These are phyloP conservation scores for Sherardia arvensis DNA, from an alignment of 257 asterid genomes.

Conservation along the genomic window DNA sequence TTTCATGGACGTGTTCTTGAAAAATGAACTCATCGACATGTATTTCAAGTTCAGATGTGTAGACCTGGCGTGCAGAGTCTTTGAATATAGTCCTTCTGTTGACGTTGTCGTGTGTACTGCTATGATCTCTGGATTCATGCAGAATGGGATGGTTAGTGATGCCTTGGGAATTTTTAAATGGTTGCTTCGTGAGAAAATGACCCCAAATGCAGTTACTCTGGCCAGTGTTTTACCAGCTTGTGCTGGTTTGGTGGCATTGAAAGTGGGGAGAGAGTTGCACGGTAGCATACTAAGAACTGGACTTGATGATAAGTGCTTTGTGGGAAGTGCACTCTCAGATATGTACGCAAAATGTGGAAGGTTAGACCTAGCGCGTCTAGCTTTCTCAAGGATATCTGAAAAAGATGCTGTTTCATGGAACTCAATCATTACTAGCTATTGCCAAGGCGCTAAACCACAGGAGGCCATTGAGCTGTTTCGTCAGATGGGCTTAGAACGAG, in stretches of 20 bases:
- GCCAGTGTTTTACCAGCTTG: slow-evolving; percentile 87
- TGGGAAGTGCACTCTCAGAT: slow-evolving; percentile 71
- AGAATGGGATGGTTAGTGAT: slow-evolving; percentile 58
- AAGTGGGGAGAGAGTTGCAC: slow-evolving; percentile 68
- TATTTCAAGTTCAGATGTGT: slow-evolving; percentile 71
- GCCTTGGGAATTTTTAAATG: slow-evolving; percentile 51
- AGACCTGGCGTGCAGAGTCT: slow-evolving; percentile 46
- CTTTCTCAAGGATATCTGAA: slow-evolving; percentile 42
- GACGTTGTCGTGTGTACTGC: slow-evolving; percentile 73
- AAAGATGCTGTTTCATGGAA: slow-evolving; percentile 81
- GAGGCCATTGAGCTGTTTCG: slow-evolving; percentile 54
- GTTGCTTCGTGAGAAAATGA: slow-evolving; percentile 44
- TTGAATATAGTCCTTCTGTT: slow-evolving; percentile 33
- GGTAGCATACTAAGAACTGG: slow-evolving; percentile 43
- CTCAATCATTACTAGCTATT: slow-evolving; percentile 55
- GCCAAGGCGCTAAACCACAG: slow-evolving; percentile 73
- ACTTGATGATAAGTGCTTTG: slow-evolving; percentile 48
- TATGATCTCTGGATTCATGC: slow-evolving; percentile 74
- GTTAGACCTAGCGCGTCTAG: slow-evolving; percentile 47
- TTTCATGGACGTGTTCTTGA: slow-evolving; percentile 54
- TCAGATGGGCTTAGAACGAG: slow-evolving; percentile 52
- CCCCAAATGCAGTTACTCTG: slow-evolving; percentile 76
- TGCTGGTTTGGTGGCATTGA: slow-evolving; percentile 53
- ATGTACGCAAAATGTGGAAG: slow-evolving; percentile 89
- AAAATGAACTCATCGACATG: slow-evolving; percentile 74